phyloP scores from a whole-genome alignment of 768 basidiomycete species.

The Podaxis mareebaensis region DNA sequence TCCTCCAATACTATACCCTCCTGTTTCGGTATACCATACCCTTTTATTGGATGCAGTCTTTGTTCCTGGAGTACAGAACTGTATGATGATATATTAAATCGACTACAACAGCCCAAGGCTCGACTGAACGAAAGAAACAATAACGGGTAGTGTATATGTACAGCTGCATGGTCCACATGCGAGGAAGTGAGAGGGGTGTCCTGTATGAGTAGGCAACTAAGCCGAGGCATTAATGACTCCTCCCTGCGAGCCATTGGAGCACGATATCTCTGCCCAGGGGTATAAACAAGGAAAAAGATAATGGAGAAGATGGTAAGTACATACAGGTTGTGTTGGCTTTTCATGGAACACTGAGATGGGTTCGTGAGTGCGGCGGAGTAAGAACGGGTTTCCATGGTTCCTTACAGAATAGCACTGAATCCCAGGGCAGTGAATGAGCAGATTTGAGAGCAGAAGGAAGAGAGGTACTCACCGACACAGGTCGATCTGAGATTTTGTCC shows the following conservation, averaged over 20 bases:
- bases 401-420: constrained; percentile 78
- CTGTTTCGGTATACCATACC: neutral
- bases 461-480: constrained; percentile 75
- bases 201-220: neutral
- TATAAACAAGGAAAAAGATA: neutral
- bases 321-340: constrained; percentile 90
- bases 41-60: neutral
- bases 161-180: neutral
- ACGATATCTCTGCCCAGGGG: constrained; percentile 68
- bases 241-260: constrained; percentile 80
- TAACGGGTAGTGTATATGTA: neutral
- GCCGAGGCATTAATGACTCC: constrained; percentile 53
- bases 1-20: neutral
- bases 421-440: constrained; percentile 1
- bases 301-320: constrained; percentile 25
- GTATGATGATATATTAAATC: neutral
- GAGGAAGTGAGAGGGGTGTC: neutral
- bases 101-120: neutral
- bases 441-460: constrained; percentile 1
- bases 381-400: neutral
- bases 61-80: neutral
- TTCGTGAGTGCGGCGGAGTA: constrained; percentile 1
- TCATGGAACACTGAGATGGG: constrained; percentile 83
- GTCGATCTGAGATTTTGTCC: constrained; percentile 75
- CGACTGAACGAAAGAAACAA: neutral